These are phyloP conservation scores for Aotearoamyces nothofagi DNA, from an alignment of 2,329 filamentous ascomycete species.

Conservation along the genomic window DNA sequence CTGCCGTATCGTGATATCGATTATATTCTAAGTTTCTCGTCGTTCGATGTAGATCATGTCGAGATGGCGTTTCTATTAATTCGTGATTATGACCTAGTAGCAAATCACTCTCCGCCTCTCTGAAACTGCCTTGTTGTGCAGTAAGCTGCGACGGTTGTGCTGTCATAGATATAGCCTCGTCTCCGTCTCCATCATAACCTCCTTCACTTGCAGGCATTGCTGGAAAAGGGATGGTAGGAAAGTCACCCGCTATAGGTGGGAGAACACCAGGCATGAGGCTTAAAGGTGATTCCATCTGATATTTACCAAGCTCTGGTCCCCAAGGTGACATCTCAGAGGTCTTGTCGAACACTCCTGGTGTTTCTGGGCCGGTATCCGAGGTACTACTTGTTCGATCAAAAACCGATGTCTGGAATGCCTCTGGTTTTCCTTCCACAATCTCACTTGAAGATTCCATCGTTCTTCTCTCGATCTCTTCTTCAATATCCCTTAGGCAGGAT, in stretches of 20 bases:
- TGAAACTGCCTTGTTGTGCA: too few relatives aligned
- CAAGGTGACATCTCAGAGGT: not conserved
- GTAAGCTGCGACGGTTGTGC: conserved; percentile 9
- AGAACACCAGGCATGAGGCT: conserved; percentile 3
- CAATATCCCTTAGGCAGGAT: conserved; percentile 22
- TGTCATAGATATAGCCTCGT: conserved; percentile 10
- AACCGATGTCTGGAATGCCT: conserved; percentile 25
- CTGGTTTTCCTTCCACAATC: conserved; percentile 21
- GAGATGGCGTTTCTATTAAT: too few relatives aligned
- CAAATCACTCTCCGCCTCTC: too few relatives aligned
- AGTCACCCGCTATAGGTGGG: conserved; percentile 2
- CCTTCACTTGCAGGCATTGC: conserved; percentile 10
- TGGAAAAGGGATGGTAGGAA: conserved; percentile 6
- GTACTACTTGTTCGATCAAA: conserved; percentile 34
- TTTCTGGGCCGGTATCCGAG: conserved; percentile 31
- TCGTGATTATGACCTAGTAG: too few relatives aligned
- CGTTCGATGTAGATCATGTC: conserved; percentile 23
- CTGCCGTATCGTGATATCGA: conserved; percentile 28
- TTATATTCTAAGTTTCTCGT: conserved; percentile 23
- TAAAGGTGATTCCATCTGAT: conserved; percentile 1
- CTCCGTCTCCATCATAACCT: conserved; percentile 16
- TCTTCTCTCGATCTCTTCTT: conserved; percentile 26
- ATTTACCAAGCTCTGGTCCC: not conserved
- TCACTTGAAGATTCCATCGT: conserved; percentile 24
- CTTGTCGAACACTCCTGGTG: conserved; percentile 11